Evolutionary conservation across 2,329 filamentous ascomycete genomes (phyloP).

Genomic region (Catunica adiposa): DNA sequence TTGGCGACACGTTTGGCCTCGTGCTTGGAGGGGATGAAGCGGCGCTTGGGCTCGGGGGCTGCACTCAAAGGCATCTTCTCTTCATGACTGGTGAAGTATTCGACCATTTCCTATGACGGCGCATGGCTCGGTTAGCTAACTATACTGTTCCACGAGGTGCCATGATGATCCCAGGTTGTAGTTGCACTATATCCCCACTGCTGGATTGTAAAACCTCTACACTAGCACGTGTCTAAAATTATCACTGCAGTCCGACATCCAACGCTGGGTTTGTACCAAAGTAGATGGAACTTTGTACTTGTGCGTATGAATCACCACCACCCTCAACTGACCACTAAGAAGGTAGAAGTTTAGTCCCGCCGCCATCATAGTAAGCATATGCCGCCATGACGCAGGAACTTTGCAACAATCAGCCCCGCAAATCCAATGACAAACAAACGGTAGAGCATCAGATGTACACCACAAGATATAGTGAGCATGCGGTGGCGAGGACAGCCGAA

Average conservation of each 20-base stretch:
- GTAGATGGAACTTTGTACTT: not conserved
- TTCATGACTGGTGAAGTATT: slow-evolving; percentile 80
- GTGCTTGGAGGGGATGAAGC: slow-evolving; percentile 92
- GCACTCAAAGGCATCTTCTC: slow-evolving; percentile 92
- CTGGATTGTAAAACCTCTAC: not conserved
- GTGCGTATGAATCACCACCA: not conserved
- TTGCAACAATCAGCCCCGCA: not conserved
- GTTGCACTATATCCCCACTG: not conserved
- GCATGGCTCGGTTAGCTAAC: slow-evolving; percentile 14
- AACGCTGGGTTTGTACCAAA: not conserved
- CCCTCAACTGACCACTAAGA: not conserved
- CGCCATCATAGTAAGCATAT: not conserved
- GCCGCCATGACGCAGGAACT: not conserved
- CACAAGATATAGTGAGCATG: not conserved
- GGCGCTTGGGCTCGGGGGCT: slow-evolving; percentile 86
- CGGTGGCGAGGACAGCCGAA: not conserved
- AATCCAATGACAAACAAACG: not conserved
- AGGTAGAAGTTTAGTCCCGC: not conserved
- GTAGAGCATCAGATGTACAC: not conserved
- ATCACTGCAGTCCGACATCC: not conserved
- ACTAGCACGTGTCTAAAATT: not conserved
- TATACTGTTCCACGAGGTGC: not conserved
- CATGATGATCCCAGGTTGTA: not conserved
- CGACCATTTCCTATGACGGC: slow-evolving; percentile 53
- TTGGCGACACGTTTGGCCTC: slow-evolving; percentile 95